A percentile compares a stretch with the other conserved stretches of the same genome.
Conservation (phyloP, 768 basidiomycete species). For the Mycena polygramma region DNA sequence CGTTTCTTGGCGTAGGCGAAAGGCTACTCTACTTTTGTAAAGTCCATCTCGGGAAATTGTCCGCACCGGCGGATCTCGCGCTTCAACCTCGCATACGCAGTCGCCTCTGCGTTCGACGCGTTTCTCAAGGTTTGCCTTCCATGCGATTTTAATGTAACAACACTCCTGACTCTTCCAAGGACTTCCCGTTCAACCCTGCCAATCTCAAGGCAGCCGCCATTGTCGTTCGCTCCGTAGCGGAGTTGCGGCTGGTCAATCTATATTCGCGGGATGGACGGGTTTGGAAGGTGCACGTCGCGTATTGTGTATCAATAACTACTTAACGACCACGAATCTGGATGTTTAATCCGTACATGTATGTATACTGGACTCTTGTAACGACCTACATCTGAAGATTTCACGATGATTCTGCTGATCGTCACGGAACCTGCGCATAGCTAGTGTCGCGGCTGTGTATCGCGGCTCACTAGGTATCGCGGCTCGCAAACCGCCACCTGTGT, state of each 20-base stretch:
- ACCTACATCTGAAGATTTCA: not conserved
- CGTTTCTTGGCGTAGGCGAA: slow-evolving; percentile 23
- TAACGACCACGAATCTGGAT: not conserved
- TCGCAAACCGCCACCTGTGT: too few relatives aligned
- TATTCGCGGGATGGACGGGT: slow-evolving; percentile 35
- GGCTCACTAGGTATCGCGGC: too few relatives aligned
- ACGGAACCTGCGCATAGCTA: too few relatives aligned
- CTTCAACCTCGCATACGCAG: slow-evolving; percentile 36
- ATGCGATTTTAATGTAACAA: not conserved
- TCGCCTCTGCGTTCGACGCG: slow-evolving; percentile 30
- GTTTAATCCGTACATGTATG: not conserved
- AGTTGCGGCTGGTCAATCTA: slow-evolving; percentile 37
- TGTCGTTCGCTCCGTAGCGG: slow-evolving; percentile 33
- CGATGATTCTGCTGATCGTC: not conserved
- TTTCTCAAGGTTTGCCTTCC: slow-evolving; percentile 28
- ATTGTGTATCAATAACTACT: slow-evolving; percentile 23
- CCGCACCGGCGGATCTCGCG: slow-evolving; percentile 31
- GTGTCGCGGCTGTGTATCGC: too few relatives aligned
- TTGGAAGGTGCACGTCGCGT: slow-evolving; percentile 37
- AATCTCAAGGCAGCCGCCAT: slow-evolving; percentile 36
- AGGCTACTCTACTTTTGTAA: slow-evolving; percentile 34
- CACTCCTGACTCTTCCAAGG: slow-evolving; percentile 8
- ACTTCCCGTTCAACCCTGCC: slow-evolving; percentile 32
- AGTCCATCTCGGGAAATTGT: slow-evolving; percentile 34
- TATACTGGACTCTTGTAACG: slow-evolving; percentile 1